Base-by-base conservation (phyloP, 352 stramenopile species). In the Globisporangium irregulare region DNA sequence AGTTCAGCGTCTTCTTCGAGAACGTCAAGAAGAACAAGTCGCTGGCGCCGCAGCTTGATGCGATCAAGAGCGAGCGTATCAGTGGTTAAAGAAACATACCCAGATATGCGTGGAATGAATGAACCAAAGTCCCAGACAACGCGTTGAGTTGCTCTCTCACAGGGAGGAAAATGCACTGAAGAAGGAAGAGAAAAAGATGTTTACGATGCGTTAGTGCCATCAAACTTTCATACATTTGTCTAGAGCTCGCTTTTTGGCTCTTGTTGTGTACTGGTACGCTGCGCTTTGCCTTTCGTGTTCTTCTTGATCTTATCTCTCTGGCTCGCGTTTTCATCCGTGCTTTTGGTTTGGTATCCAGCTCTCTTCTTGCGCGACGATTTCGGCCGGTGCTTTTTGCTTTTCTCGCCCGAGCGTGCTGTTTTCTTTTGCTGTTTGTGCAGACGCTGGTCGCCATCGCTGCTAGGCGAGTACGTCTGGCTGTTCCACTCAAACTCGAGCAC, bases 401-500 rank as follows among this genome's bases (percentile, higher is more conserved):
- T 51, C 50, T 66, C 59, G 9, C 12, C 8, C 32, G 67, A 76
- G 41, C 66, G 12, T 46, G 12, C 71, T 12, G 43, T n/a, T 59
- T 77, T 71, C 10, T 62, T 55, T 27, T 69, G 72, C 43, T 10
- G 7, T 22, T 24, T 51, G 43, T 50, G 41, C 54, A 62, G 57
- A 5, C 55, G 59, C 20, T 68, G 27, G 18, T 48, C 43, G 29
- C 7, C 50, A 5, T 56, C 12, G 18, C 6, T 65, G 41, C 18
- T 46, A 25, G 25, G 38, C 59, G 62, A 62, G 51, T 80, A 88
- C 1, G 69, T 74, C 15, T 81, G 69, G 12, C 82, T 74, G 64
- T 91, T 80, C 82, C 82, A 92, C 53, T 93, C 86, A 60, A 89
- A 90, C 62, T 82, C 72, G 18, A 72, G 74, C 41, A 92, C 77